Evolutionary conservation across 139 green algal genomes (phyloP), one percentile per base, ranked within the genome.

Genomic region (Trebouxia sp.): DNA sequence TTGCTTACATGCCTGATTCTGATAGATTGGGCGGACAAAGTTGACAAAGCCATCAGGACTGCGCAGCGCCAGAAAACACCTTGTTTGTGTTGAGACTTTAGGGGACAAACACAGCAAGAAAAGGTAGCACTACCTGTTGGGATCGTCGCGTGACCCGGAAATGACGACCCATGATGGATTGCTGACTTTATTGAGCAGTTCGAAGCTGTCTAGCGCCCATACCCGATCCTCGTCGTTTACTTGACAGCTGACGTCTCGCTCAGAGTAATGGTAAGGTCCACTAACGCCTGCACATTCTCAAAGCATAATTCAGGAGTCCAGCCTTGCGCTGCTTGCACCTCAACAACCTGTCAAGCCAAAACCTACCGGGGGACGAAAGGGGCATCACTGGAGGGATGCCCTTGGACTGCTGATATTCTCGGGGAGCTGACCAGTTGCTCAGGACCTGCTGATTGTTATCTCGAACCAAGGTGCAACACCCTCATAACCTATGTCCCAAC

Each of bases 61-160:
- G 62, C 62, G n/a, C n/a, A n/a, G n/a, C n/a, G n/a, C n/a, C n/a
- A n/a, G n/a, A n/a, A n/a, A n/a, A n/a, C n/a, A n/a, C n/a, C n/a
- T n/a, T n/a, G n/a, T n/a, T n/a, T n/a, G n/a, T n/a, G n/a, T n/a
- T n/a, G n/a, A n/a, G n/a, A n/a, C n/a, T n/a, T n/a, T n/a, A n/a
- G n/a, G n/a, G n/a, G n/a, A n/a, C n/a, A n/a, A n/a, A n/a, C n/a
- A n/a, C n/a, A n/a, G n/a, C n/a, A n/a, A n/a, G n/a, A n/a, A n/a
- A n/a, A n/a, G n/a, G n/a, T n/a, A n/a, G n/a, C n/a, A n/a, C n/a
- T 72, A 72, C 62, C 62, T 72, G 62, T 6, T 42, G 37, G 62
- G 14, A 45, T n/a, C 15, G 24, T 15, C 43, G 32, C 5, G n/a
- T 41, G 62, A 45, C 12, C 62, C 32, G n/a, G 32, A 22, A 43